phyloP scores from a whole-genome alignment of 2,329 filamentous ascomycete species.

The Sarocladium strictum region DNA sequence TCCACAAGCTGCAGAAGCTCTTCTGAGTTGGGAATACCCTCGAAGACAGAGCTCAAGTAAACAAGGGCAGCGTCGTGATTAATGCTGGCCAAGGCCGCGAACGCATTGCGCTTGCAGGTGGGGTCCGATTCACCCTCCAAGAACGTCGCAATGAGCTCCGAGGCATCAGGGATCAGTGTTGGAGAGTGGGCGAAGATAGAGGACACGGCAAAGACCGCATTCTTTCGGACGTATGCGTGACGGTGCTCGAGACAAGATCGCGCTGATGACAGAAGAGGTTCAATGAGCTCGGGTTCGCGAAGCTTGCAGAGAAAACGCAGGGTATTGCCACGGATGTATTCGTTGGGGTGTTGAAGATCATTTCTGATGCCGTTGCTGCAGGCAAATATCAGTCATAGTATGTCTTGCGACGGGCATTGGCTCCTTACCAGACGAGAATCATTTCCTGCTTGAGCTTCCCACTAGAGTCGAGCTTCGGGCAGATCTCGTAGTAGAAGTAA shows the following conservation, averaged over 20 bases:
- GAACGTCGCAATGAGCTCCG: conserved; percentile 86
- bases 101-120: conserved; percentile 97
- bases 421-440: conserved; percentile 94
- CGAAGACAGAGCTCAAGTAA: conserved; percentile 84
- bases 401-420: too few relatives aligned
- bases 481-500: conserved; percentile 99
- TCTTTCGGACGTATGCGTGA: conserved; percentile 97
- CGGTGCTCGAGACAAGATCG: conserved; percentile 90
- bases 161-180: conserved; percentile 87
- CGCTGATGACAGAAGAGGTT: conserved; percentile 88
- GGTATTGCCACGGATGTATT: conserved; percentile 98
- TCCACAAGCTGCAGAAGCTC: conserved; percentile 90
- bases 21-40: conserved; percentile 89
- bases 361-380: conserved; percentile 93
- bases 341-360: conserved; percentile 94
- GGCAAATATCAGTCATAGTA: conserved; percentile 3
- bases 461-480: conserved; percentile 84
- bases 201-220: conserved; percentile 89
- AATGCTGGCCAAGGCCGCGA: conserved; percentile 83
- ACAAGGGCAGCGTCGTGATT: conserved; percentile 88
- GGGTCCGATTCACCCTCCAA: conserved; percentile 85
- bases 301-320: conserved; percentile 96
- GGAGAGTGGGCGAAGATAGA: conserved; percentile 91
- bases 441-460: conserved; percentile 99
- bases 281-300: conserved; percentile 89